Percentiles rank a stretch among this genome's conserved stretches.
These are phyloP conservation scores for Solanum hybrid DNA, from an alignment of 305 asterid species.

Conservation along the genomic window DNA sequence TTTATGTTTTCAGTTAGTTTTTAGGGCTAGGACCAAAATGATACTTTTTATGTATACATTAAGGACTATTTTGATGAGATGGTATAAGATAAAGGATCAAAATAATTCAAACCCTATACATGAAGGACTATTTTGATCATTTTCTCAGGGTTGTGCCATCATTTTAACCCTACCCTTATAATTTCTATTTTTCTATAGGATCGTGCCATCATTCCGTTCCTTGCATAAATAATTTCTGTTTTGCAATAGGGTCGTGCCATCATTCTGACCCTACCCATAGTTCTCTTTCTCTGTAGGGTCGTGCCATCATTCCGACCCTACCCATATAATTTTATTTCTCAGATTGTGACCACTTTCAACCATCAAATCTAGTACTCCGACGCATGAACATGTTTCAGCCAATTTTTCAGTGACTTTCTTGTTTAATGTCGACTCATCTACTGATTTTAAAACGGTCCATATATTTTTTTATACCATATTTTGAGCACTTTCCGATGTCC, in stretches of 20 bases:
- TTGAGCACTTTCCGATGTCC: background rate
- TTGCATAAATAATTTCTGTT: background rate
- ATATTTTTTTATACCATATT: background rate
- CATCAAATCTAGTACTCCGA: background rate
- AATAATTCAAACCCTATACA: no score
- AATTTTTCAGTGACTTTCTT: background rate
- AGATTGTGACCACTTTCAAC: background rate
- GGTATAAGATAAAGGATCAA: no score
- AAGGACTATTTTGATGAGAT: no score
- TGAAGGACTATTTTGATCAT: no score
- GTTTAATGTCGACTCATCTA: background rate
- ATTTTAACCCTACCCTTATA: background rate
- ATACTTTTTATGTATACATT: no score
- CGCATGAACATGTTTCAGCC: background rate
- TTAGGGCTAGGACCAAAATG: no score
- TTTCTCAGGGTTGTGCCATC: background rate
- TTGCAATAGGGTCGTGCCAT: background rate
- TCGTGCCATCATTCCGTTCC: background rate
- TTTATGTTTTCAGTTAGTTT: no score
- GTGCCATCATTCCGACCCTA: background rate
- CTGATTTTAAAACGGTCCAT: background rate
- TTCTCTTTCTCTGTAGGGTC: background rate
- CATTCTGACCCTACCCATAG: background rate
- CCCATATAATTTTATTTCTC: background rate
- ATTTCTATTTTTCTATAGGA: background rate